Base-by-base conservation (phyloP, 2,329 filamentous ascomycete genomes). In the Talaromyces sp. region DNA sequence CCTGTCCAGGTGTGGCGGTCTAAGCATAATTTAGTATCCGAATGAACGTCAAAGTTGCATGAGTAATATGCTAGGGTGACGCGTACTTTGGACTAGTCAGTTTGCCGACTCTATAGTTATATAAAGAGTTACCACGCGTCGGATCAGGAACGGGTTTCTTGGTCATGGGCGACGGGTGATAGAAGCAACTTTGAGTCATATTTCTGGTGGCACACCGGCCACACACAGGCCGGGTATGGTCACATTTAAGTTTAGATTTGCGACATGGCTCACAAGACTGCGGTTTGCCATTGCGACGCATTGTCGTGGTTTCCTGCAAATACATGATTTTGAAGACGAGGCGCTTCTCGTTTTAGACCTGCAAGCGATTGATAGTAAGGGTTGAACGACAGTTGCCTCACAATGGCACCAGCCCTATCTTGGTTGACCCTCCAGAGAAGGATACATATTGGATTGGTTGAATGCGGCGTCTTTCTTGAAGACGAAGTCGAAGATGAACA, bases 91-190 rank as follows among this genome's bases (percentile, higher is more conserved):
- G 64, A 49, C 45, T 66, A 13, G 54, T 4, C n/a, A 64, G 1
- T 45, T 64, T 63, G 14, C 63, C 47, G 10, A 64, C 39, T 37
- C 65, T 59, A 16, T 66, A 66, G 16, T 62, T 63, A 60, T 67
- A 71, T 5, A 64, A 68, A 35, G 70, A 43, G 33, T 68, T 68
- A 43, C 64, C 70, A 9, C 67, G 60, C 7, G 66, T 58, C 14
- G 66, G 65, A 9, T 62, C 64, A 45, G 33, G 33, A 10, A 22
- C 31, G 31, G 61, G 63, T 33, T 69, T 67, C 35, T 72, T 77
- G 22, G 75, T 78, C 76, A 78, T 78, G 4, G 75, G 76, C 6
- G 76, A 74, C 57, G 76, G 76, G 65, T 78, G 76, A 60, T 78
- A 78, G 54, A 75, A 76, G 58, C 76, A 78, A 65, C 70, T 68